phyloP scores from a whole-genome alignment of 2,329 filamentous ascomycete genomes.

The Aureobasidium subglaciale region DNA sequence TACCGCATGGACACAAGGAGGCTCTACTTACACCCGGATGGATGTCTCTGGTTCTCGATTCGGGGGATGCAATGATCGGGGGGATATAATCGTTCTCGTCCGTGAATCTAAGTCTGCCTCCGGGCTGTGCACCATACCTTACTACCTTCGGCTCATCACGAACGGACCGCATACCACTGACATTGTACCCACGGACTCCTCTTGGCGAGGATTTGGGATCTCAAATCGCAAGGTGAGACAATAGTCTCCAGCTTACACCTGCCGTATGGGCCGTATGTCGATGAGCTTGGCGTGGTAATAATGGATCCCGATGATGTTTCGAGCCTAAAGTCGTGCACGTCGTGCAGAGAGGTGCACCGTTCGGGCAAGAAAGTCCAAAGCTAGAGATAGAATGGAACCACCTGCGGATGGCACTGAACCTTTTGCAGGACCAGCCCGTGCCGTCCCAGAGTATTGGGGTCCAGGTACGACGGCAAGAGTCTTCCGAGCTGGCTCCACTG shows the following conservation, averaged over 20 bases:
- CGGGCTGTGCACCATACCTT: background rate
- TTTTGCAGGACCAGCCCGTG: slow-evolving; percentile 3
- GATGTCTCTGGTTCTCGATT: background rate
- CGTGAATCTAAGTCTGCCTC: background rate
- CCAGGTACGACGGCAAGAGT: slow-evolving; percentile 1
- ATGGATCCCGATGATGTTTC: slow-evolving; percentile 3
- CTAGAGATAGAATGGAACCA: background rate
- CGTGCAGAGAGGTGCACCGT: slow-evolving; percentile 6
- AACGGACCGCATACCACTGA: slow-evolving; percentile 1
- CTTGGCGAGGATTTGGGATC: background rate
- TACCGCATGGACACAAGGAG: background rate
- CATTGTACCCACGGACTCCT: background rate
- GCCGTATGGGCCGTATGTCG: background rate
- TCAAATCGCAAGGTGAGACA: slow-evolving; percentile 11
- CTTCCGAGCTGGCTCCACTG: background rate
- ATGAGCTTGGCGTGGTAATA: slow-evolving; percentile 1
- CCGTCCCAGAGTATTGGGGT: slow-evolving; percentile 1
- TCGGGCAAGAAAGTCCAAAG: slow-evolving; percentile 1
- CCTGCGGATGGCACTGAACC: background rate
- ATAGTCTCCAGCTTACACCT: background rate
- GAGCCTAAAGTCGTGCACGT: background rate
- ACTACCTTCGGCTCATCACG: background rate
- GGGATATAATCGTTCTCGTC: background rate
- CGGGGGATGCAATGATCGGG: background rate
- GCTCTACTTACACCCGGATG: background rate